Conservation (phyloP, 2,329 filamentous ascomycete genomes). For the Ascochyta viciae-villosae region DNA sequence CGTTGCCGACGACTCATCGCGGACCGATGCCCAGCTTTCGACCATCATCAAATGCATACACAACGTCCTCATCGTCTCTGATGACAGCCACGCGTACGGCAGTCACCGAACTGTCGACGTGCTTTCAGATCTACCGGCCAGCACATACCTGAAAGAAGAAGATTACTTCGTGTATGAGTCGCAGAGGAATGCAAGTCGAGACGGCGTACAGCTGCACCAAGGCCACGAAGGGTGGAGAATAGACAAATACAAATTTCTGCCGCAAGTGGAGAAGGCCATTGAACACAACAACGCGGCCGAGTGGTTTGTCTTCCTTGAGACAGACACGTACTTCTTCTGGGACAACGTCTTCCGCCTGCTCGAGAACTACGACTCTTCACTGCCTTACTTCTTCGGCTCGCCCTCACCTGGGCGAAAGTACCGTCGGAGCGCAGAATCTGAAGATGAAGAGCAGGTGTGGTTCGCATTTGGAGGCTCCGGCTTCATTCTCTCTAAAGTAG, state of each 20-base stretch:
- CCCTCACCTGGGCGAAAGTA: constrained; percentile 23
- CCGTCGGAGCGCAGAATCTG: constrained; percentile 19
- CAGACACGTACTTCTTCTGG: constrained; percentile 33
- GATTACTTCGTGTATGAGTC: constrained; percentile 45
- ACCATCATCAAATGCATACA: constrained; percentile 62
- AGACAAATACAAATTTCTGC: constrained; percentile 64
- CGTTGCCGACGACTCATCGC: constrained; percentile 60
- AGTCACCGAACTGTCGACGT: constrained; percentile 51
- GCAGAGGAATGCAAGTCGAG: constrained; percentile 19
- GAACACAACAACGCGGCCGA: constrained; percentile 19
- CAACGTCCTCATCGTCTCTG: constrained; percentile 62
- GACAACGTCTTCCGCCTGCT: constrained; percentile 43
- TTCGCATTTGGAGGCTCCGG: constrained; percentile 50
- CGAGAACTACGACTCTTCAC: constrained; percentile 32
- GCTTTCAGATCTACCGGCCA: constrained; percentile 50
- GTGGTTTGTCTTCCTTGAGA: constrained; percentile 34
- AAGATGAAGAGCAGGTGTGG: constrained; percentile 47
- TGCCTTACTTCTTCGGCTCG: constrained; percentile 43
- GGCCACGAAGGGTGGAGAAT: constrained; percentile 15
- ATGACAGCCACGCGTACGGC: constrained; percentile 57
- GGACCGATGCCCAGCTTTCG: constrained; percentile 56
- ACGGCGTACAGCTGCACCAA: constrained; percentile 41
- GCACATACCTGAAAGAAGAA: constrained; percentile 41
- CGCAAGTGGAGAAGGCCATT: constrained; percentile 54
- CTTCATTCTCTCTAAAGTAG: constrained; percentile 50